Base-by-base conservation (phyloP, 345 rosid genomes). In the Brassica incana region DNA sequence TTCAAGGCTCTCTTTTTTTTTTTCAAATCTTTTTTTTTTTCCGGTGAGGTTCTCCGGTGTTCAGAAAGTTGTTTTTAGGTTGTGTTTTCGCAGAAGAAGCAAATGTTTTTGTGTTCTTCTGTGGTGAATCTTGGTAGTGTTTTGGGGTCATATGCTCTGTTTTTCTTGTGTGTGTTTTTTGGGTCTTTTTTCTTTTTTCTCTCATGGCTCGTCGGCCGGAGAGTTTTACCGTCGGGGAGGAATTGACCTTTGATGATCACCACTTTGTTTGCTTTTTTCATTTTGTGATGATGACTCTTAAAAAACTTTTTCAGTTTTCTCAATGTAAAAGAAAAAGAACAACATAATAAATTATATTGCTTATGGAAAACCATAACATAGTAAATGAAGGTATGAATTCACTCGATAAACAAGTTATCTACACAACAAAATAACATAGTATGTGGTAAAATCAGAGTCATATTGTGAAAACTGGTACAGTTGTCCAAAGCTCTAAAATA, bases 1-100 rank as follows among this genome's bases (percentile, higher is more conserved):
- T 54, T 61, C n/a, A 18, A 6, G 67, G 27, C 10, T 54, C 62
- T 64, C 48, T 40, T 40, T 35, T 35, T 35, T 36, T 36, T 36
- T 36, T 40, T 23, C 14, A 6, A 32, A 9, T 68, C 14, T 48
- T n/a, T 40, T 75, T 15, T 36, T 80, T 80, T 80, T 71, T 80
- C 83, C 83, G 80, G 80, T 8, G 77, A 76, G 76, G 48, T 40
- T 76, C 73, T 23, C 83, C 83, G 80, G 80, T 71, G 83, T 80
- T 71, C 73, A 75, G 77, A 70, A 69, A 75, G 83, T 69, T 74
- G 75, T 75, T 50, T 63, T 50, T 50, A 50, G 72, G 83, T 62
- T 76, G 80, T 80, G 83, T 69, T 79, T 74, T 78, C 45, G 80
- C 75, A 33, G 54, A 45, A 78, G 69, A 38, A 63, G 72, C 75